These are phyloP conservation scores for Sutorius eximius DNA, from an alignment of 1,284 basidiomycete species.

Conservation along the genomic window DNA sequence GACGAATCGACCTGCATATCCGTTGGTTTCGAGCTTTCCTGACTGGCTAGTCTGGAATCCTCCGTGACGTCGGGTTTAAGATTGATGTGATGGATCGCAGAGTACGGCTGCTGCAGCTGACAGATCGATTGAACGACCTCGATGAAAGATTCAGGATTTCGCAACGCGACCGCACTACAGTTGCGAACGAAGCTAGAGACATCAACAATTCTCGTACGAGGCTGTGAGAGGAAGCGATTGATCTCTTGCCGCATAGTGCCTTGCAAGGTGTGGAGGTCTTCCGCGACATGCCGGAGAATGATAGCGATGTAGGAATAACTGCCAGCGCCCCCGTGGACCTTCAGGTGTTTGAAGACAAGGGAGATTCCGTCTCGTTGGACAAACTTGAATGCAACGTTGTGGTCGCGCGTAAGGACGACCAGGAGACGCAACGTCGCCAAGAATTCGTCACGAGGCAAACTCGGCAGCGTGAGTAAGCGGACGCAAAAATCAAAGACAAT, in stretches of 20 bases:
- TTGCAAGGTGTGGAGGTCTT: constrained; percentile 69
- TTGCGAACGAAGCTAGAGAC: constrained; percentile 73
- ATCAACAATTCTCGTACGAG: constrained; percentile 72
- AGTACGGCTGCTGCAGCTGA: constrained; percentile 67
- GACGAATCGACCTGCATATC: constrained; percentile 74
- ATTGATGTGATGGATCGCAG: constrained; percentile 62
- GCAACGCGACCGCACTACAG: constrained; percentile 78
- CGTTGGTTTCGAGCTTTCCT: constrained; percentile 28
- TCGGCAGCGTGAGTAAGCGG: constrained; percentile 60
- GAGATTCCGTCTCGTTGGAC: constrained; percentile 63
- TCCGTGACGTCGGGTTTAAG: constrained; percentile 46
- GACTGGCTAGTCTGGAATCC: constrained; percentile 23
- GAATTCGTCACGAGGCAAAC: constrained; percentile 74
- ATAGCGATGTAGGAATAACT: constrained; percentile 85
- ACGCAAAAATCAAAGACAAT: constrained; percentile 75
- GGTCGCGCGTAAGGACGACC: constrained; percentile 78
- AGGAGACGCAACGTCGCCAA: constrained; percentile 79
- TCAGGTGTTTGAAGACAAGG: constrained; percentile 67
- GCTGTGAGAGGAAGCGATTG: constrained; percentile 70
- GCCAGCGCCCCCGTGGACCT: constrained; percentile 57
- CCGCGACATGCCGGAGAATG: constrained; percentile 88
- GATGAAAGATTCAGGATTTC: constrained; percentile 80
- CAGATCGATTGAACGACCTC: constrained; percentile 71
- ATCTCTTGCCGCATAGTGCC: constrained; percentile 83
- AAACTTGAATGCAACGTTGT: constrained; percentile 58